Percentiles rank a stretch among this genome's conserved stretches.
Evolutionary conservation across 495 filamentous ascomycete genomes (phyloP).

Genomic region (Daldinia caldariorum): DNA sequence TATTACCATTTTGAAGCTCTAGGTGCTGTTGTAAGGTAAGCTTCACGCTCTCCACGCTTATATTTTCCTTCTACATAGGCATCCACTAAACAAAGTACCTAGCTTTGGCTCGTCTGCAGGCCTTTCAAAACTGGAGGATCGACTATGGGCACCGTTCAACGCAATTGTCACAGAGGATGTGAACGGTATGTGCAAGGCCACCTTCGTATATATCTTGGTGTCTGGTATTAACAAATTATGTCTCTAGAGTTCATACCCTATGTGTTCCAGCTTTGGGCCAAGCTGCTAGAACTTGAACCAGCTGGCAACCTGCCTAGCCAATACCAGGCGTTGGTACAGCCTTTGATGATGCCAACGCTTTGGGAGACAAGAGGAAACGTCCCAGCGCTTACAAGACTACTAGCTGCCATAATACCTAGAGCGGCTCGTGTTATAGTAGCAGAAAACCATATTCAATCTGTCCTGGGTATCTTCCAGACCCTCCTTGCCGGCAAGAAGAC

Average conservation of each 20-base stretch:
- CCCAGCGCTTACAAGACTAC: conserved; percentile 83
- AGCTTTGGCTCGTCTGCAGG: conserved; percentile 71
- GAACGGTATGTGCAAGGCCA: conserved; percentile 63
- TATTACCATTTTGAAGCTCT: conserved; percentile 97
- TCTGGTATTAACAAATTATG: conserved; percentile 20
- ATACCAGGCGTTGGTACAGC: conserved; percentile 77
- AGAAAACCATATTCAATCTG: conserved; percentile 75
- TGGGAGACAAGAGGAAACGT: conserved; percentile 95
- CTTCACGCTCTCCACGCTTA: not conserved
- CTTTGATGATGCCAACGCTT: conserved; percentile 75
- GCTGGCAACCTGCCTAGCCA: conserved; percentile 75
- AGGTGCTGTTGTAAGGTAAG: conserved; percentile 88
- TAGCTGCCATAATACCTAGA: conserved; percentile 85
- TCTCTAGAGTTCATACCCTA: conserved; percentile 90
- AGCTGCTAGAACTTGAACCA: conserved; percentile 84
- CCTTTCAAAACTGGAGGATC: conserved; percentile 71
- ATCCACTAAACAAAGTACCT: conserved; percentile 53
- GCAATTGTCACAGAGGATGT: conserved; percentile 80
- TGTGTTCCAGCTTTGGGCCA: conserved; percentile 93
- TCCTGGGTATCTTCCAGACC: conserved; percentile 92
- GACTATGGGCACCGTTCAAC: conserved; percentile 80
- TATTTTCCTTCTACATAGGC: not conserved
- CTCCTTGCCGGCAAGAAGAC: conserved; percentile 76
- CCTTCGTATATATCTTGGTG: not conserved
- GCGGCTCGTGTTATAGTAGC: conserved; percentile 74